Evolutionary conservation across 2,329 filamentous ascomycete genomes (phyloP).

Genomic region (Beauveria caledonica): DNA sequence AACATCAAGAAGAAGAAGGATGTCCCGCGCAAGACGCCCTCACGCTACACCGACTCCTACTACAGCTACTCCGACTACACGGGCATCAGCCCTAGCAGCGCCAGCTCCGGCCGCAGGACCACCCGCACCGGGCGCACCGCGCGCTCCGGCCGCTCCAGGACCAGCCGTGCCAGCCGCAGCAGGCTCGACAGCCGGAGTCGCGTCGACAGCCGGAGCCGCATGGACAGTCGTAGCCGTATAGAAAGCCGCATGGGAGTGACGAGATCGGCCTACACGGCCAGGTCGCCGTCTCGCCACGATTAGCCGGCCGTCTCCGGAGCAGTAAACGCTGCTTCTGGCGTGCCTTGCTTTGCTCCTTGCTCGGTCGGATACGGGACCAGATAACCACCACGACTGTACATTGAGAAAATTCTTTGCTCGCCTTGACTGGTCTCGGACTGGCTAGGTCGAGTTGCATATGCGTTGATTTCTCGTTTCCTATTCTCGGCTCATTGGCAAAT

Average conservation of each 20-base stretch:
- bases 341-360: too few relatives aligned
- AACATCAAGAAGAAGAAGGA: slow-evolving; percentile 43
- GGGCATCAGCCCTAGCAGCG: slow-evolving; percentile 37
- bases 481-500: not conserved
- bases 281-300: slow-evolving; percentile 15
- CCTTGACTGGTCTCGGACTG: not conserved
- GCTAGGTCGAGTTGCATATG: not conserved
- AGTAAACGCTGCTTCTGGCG: too few relatives aligned
- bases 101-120: slow-evolving; percentile 37
- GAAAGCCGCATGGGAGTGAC: not conserved
- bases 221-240: not conserved
- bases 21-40: slow-evolving; percentile 25
- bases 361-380: not conserved
- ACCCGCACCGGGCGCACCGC: slow-evolving; percentile 18
- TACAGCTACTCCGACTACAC: slow-evolving; percentile 43
- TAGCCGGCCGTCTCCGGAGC: not conserved
- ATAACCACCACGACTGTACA: not conserved
- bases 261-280: slow-evolving; percentile 24
- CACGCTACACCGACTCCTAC: slow-evolving; percentile 45
- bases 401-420: not conserved
- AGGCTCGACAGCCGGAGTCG: slow-evolving; percentile 1
- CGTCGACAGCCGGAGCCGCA: slow-evolving; percentile 3
- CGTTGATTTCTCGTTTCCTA: not conserved
- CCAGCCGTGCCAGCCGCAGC: slow-evolving; percentile 20
- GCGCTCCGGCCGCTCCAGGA: slow-evolving; percentile 12